These are phyloP conservation scores for Spatholobus suberectus DNA, from an alignment of 306 rosid species.

Conservation along the genomic window DNA sequence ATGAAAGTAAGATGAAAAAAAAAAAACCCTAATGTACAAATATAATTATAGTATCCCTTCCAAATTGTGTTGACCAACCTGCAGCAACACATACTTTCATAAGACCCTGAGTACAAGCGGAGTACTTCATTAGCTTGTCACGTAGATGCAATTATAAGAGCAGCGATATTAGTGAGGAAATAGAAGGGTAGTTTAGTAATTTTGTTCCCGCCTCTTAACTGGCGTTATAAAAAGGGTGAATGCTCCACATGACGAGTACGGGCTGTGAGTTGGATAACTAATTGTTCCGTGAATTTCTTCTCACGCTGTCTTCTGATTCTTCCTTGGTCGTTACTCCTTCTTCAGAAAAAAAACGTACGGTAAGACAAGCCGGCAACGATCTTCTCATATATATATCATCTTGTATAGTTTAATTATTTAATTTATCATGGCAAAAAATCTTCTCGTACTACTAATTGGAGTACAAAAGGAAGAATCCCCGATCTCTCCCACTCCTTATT, in stretches of 20 bases:
- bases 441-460: neutral
- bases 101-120: too few species aligned
- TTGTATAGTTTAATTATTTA: neutral
- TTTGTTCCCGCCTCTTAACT: slow-evolving; percentile 29
- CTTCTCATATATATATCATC: neutral
- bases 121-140: neutral
- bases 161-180: neutral
- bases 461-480: too few species aligned
- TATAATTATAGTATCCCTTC: too few species aligned
- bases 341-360: neutral
- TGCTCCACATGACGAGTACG: slow-evolving; percentile 31
- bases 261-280: neutral
- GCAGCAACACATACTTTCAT: too few species aligned
- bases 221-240: slow-evolving; percentile 47
- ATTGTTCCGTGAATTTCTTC: neutral
- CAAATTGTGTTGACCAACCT: too few species aligned
- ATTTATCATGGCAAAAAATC: neutral
- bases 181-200: slow-evolving; percentile 58
- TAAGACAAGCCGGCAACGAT: neutral
- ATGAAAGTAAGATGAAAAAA: too few species aligned
- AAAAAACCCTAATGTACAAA: too few species aligned
- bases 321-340: neutral
- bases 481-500: too few species aligned
- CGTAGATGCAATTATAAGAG: slow-evolving; percentile 37
- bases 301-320: slow-evolving; percentile 19